phyloP scores from a whole-genome alignment of 495 filamentous ascomycete genomes.

The Tuber umbilicatum region DNA sequence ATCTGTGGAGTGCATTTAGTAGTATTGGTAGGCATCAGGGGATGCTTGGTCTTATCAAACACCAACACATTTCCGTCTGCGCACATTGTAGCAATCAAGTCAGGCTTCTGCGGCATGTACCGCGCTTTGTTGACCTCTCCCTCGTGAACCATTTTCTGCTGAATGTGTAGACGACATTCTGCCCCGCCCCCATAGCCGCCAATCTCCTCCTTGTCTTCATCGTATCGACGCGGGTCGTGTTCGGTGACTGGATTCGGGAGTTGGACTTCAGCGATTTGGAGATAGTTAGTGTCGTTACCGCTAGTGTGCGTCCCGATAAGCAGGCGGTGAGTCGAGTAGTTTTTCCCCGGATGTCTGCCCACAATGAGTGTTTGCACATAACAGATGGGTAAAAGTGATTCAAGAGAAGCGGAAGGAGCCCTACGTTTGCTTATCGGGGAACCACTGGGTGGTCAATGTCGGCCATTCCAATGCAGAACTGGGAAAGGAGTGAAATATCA shows the following conservation, averaged over 20 bases:
- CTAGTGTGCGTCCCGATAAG: conserved; percentile 94
- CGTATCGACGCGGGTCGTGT: conserved; percentile 68
- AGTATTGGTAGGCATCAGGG: conserved; percentile 55
- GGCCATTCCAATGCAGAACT: conserved; percentile 96
- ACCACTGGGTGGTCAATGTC: conserved; percentile 94
- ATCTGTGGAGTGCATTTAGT: conserved; percentile 69
- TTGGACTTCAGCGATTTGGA: conserved; percentile 89
- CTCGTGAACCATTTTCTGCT: conserved; percentile 93
- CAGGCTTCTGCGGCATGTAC: conserved; percentile 95
- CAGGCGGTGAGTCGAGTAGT: conserved; percentile 79
- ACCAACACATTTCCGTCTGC: conserved; percentile 80
- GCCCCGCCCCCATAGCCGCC: conserved; percentile 72
- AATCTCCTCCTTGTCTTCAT: conserved; percentile 85
- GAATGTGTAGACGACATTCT: conserved; percentile 74
- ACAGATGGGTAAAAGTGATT: neutral
- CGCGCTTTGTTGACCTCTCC: conserved; percentile 97
- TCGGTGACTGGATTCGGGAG: conserved; percentile 72
- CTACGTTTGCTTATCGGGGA: conserved; percentile 87
- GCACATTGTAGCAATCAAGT: conserved; percentile 92
- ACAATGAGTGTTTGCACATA: conserved; percentile 23
- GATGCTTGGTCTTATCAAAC: conserved; percentile 92
- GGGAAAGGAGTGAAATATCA: conserved; percentile 8
- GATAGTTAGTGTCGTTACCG: conserved; percentile 76
- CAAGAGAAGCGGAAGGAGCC: conserved; percentile 17
- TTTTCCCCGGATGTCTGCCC: conserved; percentile 66